Evolutionary conservation across 2,329 filamentous ascomycete genomes (phyloP).

Genomic region (Cadophora gregata): DNA sequence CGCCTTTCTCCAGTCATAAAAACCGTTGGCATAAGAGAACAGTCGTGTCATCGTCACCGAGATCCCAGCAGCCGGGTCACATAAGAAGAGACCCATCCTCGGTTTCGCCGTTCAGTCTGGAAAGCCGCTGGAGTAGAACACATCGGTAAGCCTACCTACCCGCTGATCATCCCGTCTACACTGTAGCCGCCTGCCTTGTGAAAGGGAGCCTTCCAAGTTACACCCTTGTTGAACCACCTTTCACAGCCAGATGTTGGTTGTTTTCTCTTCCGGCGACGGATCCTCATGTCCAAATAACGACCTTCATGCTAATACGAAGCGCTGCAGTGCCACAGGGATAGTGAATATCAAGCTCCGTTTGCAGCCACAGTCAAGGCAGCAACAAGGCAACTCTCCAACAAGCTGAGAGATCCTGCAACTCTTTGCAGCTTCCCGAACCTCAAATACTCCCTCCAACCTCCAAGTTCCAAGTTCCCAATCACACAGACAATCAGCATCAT

Average conservation of each 20-base stretch:
- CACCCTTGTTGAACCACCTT: slow-evolving; percentile 21
- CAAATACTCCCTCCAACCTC: slow-evolving; percentile 9
- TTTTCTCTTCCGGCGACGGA: slow-evolving; percentile 12
- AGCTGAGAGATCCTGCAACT: slow-evolving; percentile 8
- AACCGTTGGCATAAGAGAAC: slow-evolving; percentile 4
- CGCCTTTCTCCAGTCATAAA: not conserved
- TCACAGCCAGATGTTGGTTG: slow-evolving; percentile 26
- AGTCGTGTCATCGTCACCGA: slow-evolving; percentile 25
- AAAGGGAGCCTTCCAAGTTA: slow-evolving; percentile 22
- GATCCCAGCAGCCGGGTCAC: slow-evolving; percentile 19
- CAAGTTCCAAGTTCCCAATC: not conserved
- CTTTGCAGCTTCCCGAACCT: slow-evolving; percentile 23
- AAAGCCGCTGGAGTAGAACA: slow-evolving; percentile 4
- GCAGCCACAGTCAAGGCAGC: not conserved
- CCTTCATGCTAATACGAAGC: slow-evolving; percentile 19
- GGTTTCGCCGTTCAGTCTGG: not conserved
- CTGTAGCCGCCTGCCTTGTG: slow-evolving; percentile 17
- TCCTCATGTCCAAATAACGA: not conserved
- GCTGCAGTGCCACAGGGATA: not conserved
- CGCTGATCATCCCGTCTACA: slow-evolving; percentile 25
- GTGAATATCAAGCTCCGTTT: slow-evolving; percentile 8
- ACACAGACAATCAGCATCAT: slow-evolving; percentile 24
- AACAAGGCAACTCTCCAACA: slow-evolving; percentile 6
- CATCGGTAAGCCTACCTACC: slow-evolving; percentile 28
- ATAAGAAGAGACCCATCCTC: slow-evolving; percentile 20